Evolutionary conservation across 1,139 yeast genomes (phyloP).

Genomic region (Debaryomycetaceae sp.): DNA sequence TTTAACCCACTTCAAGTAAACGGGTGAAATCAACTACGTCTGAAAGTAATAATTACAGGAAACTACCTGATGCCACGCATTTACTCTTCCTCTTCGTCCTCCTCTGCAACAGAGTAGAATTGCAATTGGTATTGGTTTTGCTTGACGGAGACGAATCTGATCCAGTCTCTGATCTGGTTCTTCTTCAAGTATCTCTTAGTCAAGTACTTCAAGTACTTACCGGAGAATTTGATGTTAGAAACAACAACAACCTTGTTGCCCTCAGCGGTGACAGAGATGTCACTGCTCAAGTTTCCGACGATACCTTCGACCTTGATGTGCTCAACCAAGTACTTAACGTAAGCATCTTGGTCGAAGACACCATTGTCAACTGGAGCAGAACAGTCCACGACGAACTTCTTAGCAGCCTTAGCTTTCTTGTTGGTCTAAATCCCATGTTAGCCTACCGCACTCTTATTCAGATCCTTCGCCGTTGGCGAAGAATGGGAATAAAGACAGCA

Average conservation of each 20-base stretch:
- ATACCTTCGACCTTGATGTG: constrained; percentile 98
- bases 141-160: constrained; percentile 96
- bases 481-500: constrained; percentile 45
- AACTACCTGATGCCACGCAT: constrained; percentile 57
- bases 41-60: not conserved
- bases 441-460: constrained; percentile 59
- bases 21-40: not conserved
- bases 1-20: not conserved
- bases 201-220: constrained; percentile 99
- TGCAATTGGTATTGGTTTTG: constrained; percentile 97
- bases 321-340: constrained; percentile 97
- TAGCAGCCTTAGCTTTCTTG: constrained; percentile 75
- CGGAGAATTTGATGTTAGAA: constrained; percentile 94
- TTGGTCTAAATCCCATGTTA: constrained; percentile 59
- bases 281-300: constrained; percentile 96
- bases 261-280: constrained; percentile 82
- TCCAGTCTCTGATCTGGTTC: constrained; percentile 99
- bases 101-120: constrained; percentile 97
- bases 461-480: constrained; percentile 14
- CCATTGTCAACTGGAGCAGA: constrained; percentile 97
- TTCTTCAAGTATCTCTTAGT: constrained; percentile 99
- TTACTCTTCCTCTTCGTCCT: constrained; percentile 85
- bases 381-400: constrained; percentile 94
- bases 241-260: constrained; percentile 85
- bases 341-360: constrained; percentile 95